These are phyloP conservation scores for Umbellularia californica DNA, from an alignment of 164 flowering plant species.

Conservation along the genomic window DNA sequence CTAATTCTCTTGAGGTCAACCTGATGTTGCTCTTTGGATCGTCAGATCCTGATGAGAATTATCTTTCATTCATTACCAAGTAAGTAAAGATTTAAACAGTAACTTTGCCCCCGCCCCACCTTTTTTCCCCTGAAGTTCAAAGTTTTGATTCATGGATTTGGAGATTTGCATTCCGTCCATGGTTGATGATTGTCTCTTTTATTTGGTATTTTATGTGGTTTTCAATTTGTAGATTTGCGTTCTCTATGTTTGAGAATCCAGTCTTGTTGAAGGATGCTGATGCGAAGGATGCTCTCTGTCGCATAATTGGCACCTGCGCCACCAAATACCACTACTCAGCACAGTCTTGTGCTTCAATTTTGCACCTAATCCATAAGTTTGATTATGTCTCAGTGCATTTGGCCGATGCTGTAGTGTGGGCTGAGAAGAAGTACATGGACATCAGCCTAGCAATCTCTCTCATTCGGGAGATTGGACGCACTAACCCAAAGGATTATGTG, in stretches of 20 bases:
- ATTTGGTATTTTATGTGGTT: neutral
- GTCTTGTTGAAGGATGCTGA: constrained; percentile 56
- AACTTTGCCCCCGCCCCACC: neutral
- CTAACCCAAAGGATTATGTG: constrained; percentile 75
- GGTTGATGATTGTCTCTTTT: neutral
- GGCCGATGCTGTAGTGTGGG: constrained; percentile 78
- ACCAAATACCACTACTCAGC: constrained; percentile 74
- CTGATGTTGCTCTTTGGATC: constrained; percentile 84
- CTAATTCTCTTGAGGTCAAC: constrained; percentile 87
- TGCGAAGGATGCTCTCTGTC: constrained; percentile 78
- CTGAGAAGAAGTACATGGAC: constrained; percentile 80
- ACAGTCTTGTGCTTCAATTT: constrained; percentile 83
- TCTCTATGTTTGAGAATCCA: constrained; percentile 78
- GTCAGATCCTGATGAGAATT: constrained; percentile 77
- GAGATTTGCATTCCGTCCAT: neutral
- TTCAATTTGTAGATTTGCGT: constrained; percentile 47
- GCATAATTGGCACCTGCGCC: constrained; percentile 80
- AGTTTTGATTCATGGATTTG: neutral
- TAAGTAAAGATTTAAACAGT: constrained; percentile 30
- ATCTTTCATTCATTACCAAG: constrained; percentile 71
- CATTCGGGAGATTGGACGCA: constrained; percentile 84
- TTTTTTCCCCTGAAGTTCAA: neutral
- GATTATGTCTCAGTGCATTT: constrained; percentile 62
- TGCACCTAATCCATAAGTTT: constrained; percentile 81
- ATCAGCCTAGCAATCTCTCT: constrained; percentile 70